Evolutionary conservation across 768 basidiomycete species (phyloP).

Genomic region (Agaricus bisporus): DNA sequence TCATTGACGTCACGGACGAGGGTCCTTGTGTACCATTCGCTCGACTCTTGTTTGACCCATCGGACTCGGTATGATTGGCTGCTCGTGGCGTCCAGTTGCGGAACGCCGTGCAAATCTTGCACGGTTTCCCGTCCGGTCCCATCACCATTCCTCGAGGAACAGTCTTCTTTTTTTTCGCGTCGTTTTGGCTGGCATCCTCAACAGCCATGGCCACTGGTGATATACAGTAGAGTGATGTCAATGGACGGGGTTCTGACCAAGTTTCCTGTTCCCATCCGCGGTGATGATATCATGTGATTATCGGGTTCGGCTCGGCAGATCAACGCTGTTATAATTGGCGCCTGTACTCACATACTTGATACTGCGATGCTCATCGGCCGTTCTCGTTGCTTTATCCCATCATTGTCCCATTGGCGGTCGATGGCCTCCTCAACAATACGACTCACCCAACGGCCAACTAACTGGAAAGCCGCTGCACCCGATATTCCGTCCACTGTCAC

Average conservation of each 20-base stretch:
- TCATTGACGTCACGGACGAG: conserved; percentile 11
- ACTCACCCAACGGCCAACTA: conserved; percentile 30
- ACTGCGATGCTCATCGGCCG: conserved; percentile 1
- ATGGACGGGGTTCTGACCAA: too few relatives aligned
- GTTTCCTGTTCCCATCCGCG: too few relatives aligned
- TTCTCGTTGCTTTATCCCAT: neutral
- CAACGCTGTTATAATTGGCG: too few relatives aligned
- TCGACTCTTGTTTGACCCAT: conserved; percentile 15
- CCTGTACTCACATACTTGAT: too few relatives aligned
- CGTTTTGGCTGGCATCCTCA: neutral
- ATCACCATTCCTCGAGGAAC: conserved; percentile 77
- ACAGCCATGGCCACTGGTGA: neutral
- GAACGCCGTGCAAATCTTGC: conserved; percentile 86
- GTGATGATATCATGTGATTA: too few relatives aligned
- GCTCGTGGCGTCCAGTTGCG: conserved; percentile 56
- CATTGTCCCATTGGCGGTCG: conserved; percentile 2
- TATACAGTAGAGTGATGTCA: too few relatives aligned
- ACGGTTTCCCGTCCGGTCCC: conserved; percentile 92
- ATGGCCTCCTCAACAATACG: conserved; percentile 20
- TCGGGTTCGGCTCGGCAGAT: too few relatives aligned
- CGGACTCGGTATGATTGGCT: conserved; percentile 24
- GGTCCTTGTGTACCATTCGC: conserved; percentile 3
- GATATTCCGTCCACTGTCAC: conserved; percentile 45
- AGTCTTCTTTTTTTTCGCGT: conserved; percentile 19
- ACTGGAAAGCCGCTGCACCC: conserved; percentile 75